Evolutionary conservation across 306 rosid genomes (phyloP), one percentile per base, ranked within the genome.

Genomic region (Acacia acuminata): DNA sequence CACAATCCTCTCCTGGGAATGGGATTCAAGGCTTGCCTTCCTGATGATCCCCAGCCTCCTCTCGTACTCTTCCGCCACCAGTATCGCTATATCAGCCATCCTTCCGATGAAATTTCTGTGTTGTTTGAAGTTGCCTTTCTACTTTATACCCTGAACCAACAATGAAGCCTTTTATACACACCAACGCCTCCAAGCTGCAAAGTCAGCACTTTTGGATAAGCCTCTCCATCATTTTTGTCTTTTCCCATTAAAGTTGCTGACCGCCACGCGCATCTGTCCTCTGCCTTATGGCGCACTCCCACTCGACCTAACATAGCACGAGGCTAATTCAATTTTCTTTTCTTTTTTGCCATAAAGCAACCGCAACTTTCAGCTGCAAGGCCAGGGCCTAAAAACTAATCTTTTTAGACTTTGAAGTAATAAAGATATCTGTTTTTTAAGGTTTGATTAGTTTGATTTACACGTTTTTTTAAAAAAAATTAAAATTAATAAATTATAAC

Each of bases 51-150:
- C 90, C 58, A 88, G 73, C 63, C 96, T 92, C 75, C 94, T 96
- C 87, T 92, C 97, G 27, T 91, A 88, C 82, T 96, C 99, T 79
- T 96, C 98, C 0, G 90, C 96, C 7, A 96, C 94, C 87, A 96
- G 72, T 78, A 96, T 90, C 13, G 98, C 98, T 72, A 93, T 96
- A 73, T 96, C 98, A 60, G 98, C 85, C 97, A 93, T 93, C 36
- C 58, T 81, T 45, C 0, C 60, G 43, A 36, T 65, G 44, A 53
- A 25, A 65, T 43, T 25, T 55, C 19, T 79, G 60, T 14, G 53
- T 64, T 72, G 58, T 80, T 13, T 13, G 19, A 64, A 1, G 25
- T 51, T 61, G 65, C 11, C 34, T 69, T 47, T 47, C 51, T 34
- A 34, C 38, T 4, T 34, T 34, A 0, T 34, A 47, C 4, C 50